These are phyloP conservation scores for Xylaria sp. DNA, from an alignment of 2,329 filamentous ascomycete genomes.

Conservation along the genomic window DNA sequence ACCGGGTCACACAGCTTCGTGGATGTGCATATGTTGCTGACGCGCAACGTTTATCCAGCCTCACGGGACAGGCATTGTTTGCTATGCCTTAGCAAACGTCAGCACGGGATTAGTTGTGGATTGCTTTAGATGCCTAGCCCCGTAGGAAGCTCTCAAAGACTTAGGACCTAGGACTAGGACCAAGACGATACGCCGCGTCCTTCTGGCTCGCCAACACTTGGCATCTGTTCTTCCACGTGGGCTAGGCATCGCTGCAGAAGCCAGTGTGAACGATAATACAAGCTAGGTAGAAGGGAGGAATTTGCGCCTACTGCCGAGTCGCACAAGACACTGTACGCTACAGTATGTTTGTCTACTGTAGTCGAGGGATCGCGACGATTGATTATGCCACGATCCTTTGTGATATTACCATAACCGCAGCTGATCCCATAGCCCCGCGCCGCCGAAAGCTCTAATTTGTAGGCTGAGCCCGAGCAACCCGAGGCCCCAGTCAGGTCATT, in stretches of 20 bases:
- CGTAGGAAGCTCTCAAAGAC: constrained; percentile 10
- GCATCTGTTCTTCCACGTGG: constrained; percentile 1
- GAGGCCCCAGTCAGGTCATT: constrained; percentile 4
- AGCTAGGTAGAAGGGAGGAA: neutral
- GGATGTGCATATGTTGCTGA: constrained; percentile 15
- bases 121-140: constrained; percentile 10
- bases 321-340: constrained; percentile 16
- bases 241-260: constrained; percentile 1
- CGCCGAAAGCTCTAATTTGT: neutral
- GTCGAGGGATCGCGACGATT: neutral
- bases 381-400: neutral
- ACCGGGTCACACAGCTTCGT: constrained; percentile 40
- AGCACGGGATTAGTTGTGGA: constrained; percentile 10
- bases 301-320: too few relatives aligned
- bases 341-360: neutral
- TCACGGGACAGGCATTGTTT: constrained; percentile 3
- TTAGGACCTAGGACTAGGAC: too few relatives aligned
- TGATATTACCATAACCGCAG: neutral
- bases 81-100: neutral
- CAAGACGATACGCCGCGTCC: neutral
- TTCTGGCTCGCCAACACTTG: neutral
- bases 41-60: neutral
- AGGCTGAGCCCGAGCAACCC: constrained; percentile 9
- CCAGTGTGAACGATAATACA: constrained; percentile 1
- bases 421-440: neutral